phyloP scores from a whole-genome alignment of 345 rosid genomes.

The Bruguiera sexangula region DNA sequence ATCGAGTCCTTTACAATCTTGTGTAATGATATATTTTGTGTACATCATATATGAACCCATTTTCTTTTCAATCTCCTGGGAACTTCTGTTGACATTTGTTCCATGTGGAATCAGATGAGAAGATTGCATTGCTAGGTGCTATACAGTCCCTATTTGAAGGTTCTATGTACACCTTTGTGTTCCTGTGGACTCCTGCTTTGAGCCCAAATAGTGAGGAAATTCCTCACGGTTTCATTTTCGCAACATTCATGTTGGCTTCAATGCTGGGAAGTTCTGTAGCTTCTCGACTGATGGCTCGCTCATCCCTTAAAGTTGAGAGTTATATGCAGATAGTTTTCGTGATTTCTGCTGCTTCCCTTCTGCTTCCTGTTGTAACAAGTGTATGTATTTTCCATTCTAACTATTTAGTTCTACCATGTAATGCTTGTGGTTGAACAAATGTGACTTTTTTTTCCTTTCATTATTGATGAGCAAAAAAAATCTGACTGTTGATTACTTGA shows the following conservation, averaged over 20 bases:
- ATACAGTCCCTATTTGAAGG: conserved; percentile 97
- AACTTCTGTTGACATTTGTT: conserved; percentile 2
- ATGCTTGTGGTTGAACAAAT: neutral
- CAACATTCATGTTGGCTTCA: conserved; percentile 97
- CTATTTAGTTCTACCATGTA: neutral
- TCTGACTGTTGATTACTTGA: neutral
- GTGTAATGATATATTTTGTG: too few relatives aligned
- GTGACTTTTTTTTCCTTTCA: neutral
- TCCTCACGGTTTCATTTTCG: conserved; percentile 97
- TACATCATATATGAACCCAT: too few relatives aligned
- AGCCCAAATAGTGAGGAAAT: conserved; percentile 86
- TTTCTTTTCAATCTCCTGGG: conserved; percentile 1
- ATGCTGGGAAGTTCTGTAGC: conserved; percentile 98
- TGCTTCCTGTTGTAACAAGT: conserved; percentile 73
- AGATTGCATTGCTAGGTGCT: conserved; percentile 92
- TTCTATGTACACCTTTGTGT: conserved; percentile 97
- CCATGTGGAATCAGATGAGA: conserved; percentile 60
- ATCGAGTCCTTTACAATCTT: too few relatives aligned
- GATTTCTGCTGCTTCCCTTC: conserved; percentile 62
- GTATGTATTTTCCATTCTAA: conserved; percentile 36
- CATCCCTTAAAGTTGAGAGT: conserved; percentile 73
- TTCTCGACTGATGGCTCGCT: conserved; percentile 74
- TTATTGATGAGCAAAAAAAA: neutral
- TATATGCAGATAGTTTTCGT: conserved; percentile 90
- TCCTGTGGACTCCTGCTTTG: conserved; percentile 97